Evolutionary conservation across 495 filamentous ascomycete species (phyloP), one percentile per base, ranked within the genome.

Genomic region (Massariosphaeria phaeospora): DNA sequence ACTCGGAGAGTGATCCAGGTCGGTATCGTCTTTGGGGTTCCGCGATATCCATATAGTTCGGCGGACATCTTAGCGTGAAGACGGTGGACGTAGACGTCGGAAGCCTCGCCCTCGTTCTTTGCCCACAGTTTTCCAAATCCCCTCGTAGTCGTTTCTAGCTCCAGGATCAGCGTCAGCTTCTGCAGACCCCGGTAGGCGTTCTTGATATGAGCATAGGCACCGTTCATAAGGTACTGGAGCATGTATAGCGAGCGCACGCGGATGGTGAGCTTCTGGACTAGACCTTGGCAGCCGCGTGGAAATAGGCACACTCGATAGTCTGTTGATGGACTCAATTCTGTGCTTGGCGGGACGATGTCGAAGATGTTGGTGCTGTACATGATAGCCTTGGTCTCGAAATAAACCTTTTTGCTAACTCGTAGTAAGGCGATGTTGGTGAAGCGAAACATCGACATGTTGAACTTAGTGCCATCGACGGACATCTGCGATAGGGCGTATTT

Each of bases 321-420:
- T 30, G 50, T 41, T 23, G 27, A 23, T 1, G 57, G 57, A 5
- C 13, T 20, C 6, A 42, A 25, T 23, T 60, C 51, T 8, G 18
- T 21, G 25, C 15, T 48, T 1, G 40, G 44, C 20, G 46, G 48
- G 4, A 3, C 9, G 10, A 60, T 25, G 1, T 60, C 57, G 36
- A 55, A 60, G 13, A 13, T 31, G 36, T 60, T 60, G 17, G 1
- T 10, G 25, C 43, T 38, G 33, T 55, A 60, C n/a, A 60, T 12
- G 21, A 55, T 27, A 1, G 8, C 35, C 15, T 38, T 55, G 1
- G 57, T 44, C 33, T 60, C 57, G 4, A 0, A 15, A 30, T 54
- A 42, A 8, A 60, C 45, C 12, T 45, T 12, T 20, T 48, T 48
- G 26, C 25, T 48, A 13, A 21, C 26, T 4, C 38, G 33, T 4